Evolutionary conservation across 805 yeast genomes (phyloP).

Genomic region (Candida sonorensis): DNA sequence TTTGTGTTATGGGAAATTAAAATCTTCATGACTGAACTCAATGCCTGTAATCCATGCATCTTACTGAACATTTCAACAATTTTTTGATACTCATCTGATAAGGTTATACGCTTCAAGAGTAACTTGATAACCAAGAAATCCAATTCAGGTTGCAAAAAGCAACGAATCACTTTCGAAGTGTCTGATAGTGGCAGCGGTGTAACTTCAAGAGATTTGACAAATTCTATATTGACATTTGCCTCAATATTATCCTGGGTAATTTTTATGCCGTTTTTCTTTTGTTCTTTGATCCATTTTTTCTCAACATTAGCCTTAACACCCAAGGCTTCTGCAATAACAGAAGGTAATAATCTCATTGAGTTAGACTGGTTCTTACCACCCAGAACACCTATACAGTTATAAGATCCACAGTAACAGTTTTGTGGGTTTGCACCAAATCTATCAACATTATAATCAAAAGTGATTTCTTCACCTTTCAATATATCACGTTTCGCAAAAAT

Average conservation of each 20-base stretch:
- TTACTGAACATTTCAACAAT: slow-evolving; percentile 57
- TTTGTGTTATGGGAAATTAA: slow-evolving; percentile 7
- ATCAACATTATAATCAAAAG: slow-evolving; percentile 91
- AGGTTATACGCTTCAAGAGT: slow-evolving; percentile 59
- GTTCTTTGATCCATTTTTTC: slow-evolving; percentile 61
- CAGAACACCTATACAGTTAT: slow-evolving; percentile 85
- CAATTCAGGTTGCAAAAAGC: slow-evolving; percentile 63
- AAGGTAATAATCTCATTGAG: slow-evolving; percentile 78
- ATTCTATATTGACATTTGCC: slow-evolving; percentile 54
- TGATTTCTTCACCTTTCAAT: slow-evolving; percentile 75
- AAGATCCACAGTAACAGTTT: slow-evolving; percentile 89
- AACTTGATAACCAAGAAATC: slow-evolving; percentile 58
- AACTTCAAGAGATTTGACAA: slow-evolving; percentile 53
- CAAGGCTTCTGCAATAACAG: slow-evolving; percentile 75
- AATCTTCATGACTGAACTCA: slow-evolving; percentile 52
- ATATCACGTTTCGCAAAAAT: slow-evolving; percentile 80
- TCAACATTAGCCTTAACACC: slow-evolving; percentile 68
- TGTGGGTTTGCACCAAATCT: slow-evolving; percentile 94
- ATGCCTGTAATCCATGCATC: slow-evolving; percentile 81
- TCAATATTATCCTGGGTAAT: slow-evolving; percentile 47
- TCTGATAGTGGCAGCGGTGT: slow-evolving; percentile 47
- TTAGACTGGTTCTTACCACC: slow-evolving; percentile 98
- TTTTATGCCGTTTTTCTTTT: slow-evolving; percentile 40
- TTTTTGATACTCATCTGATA: slow-evolving; percentile 23
- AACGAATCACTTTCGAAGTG: slow-evolving; percentile 74